phyloP scores from a whole-genome alignment of 352 stramenopile species.

The Phytophthora foliorum region DNA sequence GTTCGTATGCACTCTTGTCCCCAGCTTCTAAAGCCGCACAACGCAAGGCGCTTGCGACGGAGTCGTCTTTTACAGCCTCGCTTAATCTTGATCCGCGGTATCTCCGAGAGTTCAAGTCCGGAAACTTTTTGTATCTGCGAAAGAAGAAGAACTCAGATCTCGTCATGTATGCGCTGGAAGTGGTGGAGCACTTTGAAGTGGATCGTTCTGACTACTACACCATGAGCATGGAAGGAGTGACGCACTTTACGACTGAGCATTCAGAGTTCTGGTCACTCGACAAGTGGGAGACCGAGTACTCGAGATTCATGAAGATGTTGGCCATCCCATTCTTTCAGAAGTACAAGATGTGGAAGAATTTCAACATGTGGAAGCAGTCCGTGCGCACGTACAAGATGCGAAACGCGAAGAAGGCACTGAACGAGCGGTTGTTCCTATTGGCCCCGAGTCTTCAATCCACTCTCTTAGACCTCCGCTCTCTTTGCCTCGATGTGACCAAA shows the following conservation, averaged over 20 bases:
- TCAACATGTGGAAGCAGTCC: conserved; percentile 93
- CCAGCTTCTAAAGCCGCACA: conserved; percentile 42
- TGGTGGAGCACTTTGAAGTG: conserved; percentile 87
- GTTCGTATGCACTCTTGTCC: conserved; percentile 28
- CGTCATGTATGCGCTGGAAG: conserved; percentile 87
- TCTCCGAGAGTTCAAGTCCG: conserved; percentile 76
- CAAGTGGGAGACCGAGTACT: conserved; percentile 95
- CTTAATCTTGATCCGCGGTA: conserved; percentile 81
- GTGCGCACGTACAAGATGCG: conserved; percentile 90
- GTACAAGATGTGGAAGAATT: conserved; percentile 96
- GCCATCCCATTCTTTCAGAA: conserved; percentile 93
- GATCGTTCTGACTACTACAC: conserved; percentile 93
- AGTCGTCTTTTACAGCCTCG: conserved; percentile 78
- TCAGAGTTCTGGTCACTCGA: conserved; percentile 94
- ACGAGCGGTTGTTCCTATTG: conserved; percentile 91
- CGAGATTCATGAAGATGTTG: conserved; percentile 92
- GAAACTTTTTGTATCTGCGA: conserved; percentile 87
- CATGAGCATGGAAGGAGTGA: conserved; percentile 93
- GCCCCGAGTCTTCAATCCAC: conserved; percentile 85
- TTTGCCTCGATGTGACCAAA: conserved; percentile 78
- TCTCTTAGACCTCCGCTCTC: conserved; percentile 75
- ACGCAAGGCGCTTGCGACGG: conserved; percentile 29
- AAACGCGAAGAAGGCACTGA: conserved; percentile 84
- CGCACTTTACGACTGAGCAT: conserved; percentile 90
- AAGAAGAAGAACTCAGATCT: conserved; percentile 72